Conservation (phyloP, 106 monocot species). For the Hemerocallis citrina region DNA sequence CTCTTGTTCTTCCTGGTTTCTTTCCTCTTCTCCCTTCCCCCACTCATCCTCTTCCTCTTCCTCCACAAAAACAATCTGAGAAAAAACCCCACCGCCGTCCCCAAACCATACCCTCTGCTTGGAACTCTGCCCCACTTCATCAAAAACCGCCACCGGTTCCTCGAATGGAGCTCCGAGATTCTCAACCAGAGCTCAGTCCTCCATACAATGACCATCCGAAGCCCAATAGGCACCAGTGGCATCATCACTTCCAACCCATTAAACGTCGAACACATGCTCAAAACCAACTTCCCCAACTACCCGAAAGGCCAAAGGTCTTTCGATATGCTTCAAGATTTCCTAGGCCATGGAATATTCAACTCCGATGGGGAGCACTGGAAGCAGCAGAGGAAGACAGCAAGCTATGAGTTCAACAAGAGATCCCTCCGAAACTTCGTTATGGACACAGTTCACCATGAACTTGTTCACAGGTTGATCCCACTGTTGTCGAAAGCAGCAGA, state of each 20-base stretch:
- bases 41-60: too few relatives aligned
- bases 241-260: neutral
- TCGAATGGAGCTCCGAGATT: neutral
- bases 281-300: neutral
- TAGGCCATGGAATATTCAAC: constrained; percentile 27
- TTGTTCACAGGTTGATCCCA: constrained; percentile 15
- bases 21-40: too few relatives aligned
- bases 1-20: too few relatives aligned
- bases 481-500: neutral
- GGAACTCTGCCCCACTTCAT: constrained; percentile 32
- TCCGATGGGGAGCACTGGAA: constrained; percentile 19
- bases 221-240: too few relatives aligned
- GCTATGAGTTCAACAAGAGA: constrained; percentile 23
- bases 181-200: neutral
- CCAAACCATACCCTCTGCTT: constrained; percentile 21
- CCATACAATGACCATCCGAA: neutral
- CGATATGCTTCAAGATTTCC: constrained; percentile 12
- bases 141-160: neutral
- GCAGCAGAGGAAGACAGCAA: constrained; percentile 19
- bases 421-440: constrained; percentile 19
- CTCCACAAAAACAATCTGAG: too few relatives aligned
- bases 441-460: constrained; percentile 8
- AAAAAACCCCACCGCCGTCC: neutral
- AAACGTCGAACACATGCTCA: constrained; percentile 5
- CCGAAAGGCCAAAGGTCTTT: neutral